Base-by-base conservation (phyloP, 1,284 basidiomycete species). In the Uromyces viciae-fabae region DNA sequence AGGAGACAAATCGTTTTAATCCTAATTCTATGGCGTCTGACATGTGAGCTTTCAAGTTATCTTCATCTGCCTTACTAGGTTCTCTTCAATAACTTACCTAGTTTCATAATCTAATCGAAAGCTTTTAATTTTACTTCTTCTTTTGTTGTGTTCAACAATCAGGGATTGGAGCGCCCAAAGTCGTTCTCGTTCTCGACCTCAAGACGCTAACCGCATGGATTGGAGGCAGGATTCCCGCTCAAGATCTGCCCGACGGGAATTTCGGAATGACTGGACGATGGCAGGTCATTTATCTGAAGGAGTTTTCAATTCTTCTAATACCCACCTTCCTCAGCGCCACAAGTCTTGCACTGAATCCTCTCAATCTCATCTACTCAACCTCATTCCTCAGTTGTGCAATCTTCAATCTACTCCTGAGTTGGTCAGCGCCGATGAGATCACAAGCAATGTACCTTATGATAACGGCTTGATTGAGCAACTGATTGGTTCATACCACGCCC, bases 91-190 rank as follows among this genome's bases (percentile, higher is more conserved):
- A n/a, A n/a, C n/a, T n/a, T 5, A 28, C 11, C 19, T 28, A 3
- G 42, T 38, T 4, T 19, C 60, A 19, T 22, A 36, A 64, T 38
- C 62, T 64, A 40, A 64, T 22, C 33, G 31, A 38, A 38, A 64
- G 17, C 11, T 28, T 60, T n/a, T 60, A 11, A 15, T 9, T 60
- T 60, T 9, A 60, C 28, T 25, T 11, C 9, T 9, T 60, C 28
- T 46, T 72, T 31, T 60, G 25, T 56, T 58, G 56, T 42, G 31
- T 76, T 5, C n/a, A 25, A 28, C 28, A 15, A 28, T 52, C 36
- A 80, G 78, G 78, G 78, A 80, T 60, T 80, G 78, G 78, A 72
- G 71, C 31, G 54, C 76, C 25, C 66, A 72, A n/a, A 79, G 76
- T 72, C 76, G 76, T 33, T 79, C 76, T 31, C 64, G 76, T 40